These are phyloP conservation scores for Ananas comosus DNA, from an alignment of 176 grass and related monocot genomes.

Conservation along the genomic window DNA sequence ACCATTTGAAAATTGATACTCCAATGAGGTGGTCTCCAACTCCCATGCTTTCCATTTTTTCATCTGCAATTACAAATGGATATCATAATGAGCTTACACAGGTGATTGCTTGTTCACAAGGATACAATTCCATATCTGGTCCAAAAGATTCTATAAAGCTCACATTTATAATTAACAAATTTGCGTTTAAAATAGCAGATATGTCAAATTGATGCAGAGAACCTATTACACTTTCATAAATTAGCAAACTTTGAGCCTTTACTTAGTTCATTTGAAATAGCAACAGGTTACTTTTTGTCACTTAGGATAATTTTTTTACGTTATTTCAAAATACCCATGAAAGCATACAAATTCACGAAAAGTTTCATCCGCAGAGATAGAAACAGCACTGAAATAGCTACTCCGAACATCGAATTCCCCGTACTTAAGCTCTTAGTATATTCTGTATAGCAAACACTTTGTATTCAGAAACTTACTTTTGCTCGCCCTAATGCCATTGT, in stretches of 20 bases:
- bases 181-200: too few species aligned
- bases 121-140: background rate
- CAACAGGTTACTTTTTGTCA: too few species aligned
- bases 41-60: slow-evolving; percentile 87
- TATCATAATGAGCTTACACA: background rate
- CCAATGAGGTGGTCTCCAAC: slow-evolving; percentile 48
- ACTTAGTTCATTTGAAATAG: too few species aligned
- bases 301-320: too few species aligned
- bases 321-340: too few species aligned
- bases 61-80: slow-evolving; percentile 38
- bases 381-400: background rate
- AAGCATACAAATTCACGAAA: background rate
- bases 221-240: too few species aligned
- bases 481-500: slow-evolving; percentile 56
- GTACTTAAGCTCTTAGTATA: background rate
- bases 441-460: background rate
- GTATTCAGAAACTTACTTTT: slow-evolving; percentile 38
- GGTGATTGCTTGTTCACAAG: background rate
- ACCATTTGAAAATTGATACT: slow-evolving; percentile 72
- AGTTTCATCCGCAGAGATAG: background rate
- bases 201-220: too few species aligned
- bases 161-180: too few species aligned
- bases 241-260: too few species aligned
- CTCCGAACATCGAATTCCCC: background rate
- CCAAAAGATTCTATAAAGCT: too few species aligned